Base-by-base conservation (phyloP, 331 rosid species). In the Arachis monticola region DNA sequence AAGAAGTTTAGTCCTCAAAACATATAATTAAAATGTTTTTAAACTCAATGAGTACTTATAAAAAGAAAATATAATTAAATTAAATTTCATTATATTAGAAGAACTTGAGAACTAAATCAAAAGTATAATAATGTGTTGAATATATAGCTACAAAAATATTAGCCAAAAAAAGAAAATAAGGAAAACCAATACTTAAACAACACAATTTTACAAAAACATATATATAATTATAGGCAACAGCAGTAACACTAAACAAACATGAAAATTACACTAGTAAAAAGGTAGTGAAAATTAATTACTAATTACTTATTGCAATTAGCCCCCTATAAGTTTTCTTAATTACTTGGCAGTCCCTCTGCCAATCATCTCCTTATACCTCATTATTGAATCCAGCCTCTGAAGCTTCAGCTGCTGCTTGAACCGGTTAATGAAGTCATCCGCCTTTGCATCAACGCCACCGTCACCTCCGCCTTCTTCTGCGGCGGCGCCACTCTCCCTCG, bases 381-480 rank as follows among this genome's bases (percentile, higher is more conserved):
- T 41, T 47, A 95, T 78, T 4, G 97, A 92, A 67, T 95, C 88
- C 71, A 86, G 45, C 93, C 97, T 90, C 89, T 95, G 97, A 79
- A 95, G 63, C 84, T 95, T 86, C 78, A 95, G 69, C 82, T 92
- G 92, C 7, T 95, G 85, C 85, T 92, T 95, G 84, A 95, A 95
- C 84, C 30, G 88, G 88, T 90, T 92, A 88, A 95, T 95, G 87
- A 95, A 95, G 67, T 92, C 97, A 51, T 92, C 97, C 3, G 97
- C 97, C 69, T 64, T 95, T 0, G 97, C 92, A 30, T 95, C 97
- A 59, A 95, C 97, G 80, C 80, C 96, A 0, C 78, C 81, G 59
- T 86, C 95, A 2, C 47, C 85, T 77, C 81, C 59, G 84, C 95
- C 58, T 7, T 38, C 88, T 32, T 67, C 93, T 3, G 69, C 40